Evolutionary conservation across 2,329 filamentous ascomycete species (phyloP).

Genomic region (Pseudogymnoascus pannorum): DNA sequence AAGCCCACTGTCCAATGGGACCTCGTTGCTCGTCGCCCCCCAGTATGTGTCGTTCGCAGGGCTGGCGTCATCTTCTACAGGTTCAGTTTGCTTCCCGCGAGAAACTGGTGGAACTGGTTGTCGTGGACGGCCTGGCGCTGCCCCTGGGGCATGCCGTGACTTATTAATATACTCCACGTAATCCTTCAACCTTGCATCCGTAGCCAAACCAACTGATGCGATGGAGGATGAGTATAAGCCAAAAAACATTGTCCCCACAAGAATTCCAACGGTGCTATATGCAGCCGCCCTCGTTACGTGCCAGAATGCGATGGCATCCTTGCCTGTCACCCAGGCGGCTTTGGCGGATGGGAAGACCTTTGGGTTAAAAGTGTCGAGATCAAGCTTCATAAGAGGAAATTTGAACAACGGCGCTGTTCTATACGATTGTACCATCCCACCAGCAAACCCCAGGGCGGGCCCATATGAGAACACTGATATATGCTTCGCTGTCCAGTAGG

Average conservation of each 20-base stretch:
- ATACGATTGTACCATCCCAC: constrained; percentile 22
- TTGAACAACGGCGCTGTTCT: constrained; percentile 18
- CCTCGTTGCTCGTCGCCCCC: constrained; percentile 12
- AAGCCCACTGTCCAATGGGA: neutral
- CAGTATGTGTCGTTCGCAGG: constrained; percentile 21
- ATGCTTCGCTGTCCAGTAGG: constrained; percentile 23
- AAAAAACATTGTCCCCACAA: constrained; percentile 19
- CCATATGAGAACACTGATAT: constrained; percentile 24
- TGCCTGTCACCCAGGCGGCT: constrained; percentile 15
- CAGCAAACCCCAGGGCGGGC: constrained; percentile 18
- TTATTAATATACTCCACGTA: constrained; percentile 15
- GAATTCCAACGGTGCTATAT: constrained; percentile 20
- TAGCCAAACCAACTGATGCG: constrained; percentile 20
- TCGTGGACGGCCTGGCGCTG: constrained; percentile 11
- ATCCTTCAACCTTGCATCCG: constrained; percentile 23
- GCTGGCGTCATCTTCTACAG: constrained; percentile 23
- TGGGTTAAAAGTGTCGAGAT: constrained; percentile 21
- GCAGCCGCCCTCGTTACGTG: constrained; percentile 19
- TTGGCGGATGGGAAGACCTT: constrained; percentile 16
- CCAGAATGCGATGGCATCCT: constrained; percentile 18
- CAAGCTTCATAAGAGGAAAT: constrained; percentile 27
- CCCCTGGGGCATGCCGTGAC: neutral
- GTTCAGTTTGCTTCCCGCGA: neutral
- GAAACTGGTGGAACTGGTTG: constrained; percentile 6
- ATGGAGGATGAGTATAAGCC: constrained; percentile 22